A percentile compares a stretch with the other conserved stretches of the same genome.
phyloP scores from a whole-genome alignment of 768 basidiomycete species.

The Stropharia rugosoannulata region DNA sequence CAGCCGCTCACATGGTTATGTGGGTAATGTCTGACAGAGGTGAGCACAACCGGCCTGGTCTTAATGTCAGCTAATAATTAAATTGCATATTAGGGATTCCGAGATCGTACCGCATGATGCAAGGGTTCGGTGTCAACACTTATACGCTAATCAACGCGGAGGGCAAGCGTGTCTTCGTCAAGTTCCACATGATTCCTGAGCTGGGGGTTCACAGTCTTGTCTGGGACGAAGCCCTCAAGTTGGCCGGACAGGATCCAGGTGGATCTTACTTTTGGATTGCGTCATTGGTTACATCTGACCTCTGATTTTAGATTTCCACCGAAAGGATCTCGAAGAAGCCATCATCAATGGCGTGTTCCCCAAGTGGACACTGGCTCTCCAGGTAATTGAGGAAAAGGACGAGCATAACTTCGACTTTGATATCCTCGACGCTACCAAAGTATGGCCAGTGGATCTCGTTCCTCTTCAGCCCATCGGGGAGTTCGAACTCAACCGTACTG shows the following conservation, averaged over 20 bases:
- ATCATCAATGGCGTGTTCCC: conserved; percentile 70
- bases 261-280: conserved; percentile 6
- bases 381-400: conserved; percentile 62
- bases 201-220: conserved; percentile 80
- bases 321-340: conserved; percentile 84
- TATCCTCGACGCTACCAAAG: conserved; percentile 82
- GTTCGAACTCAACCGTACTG: conserved; percentile 59
- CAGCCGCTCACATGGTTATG: conserved; percentile 73
- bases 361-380: conserved; percentile 80
- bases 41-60: neutral
- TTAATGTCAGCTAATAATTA: neutral
- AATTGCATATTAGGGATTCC: conserved; percentile 57
- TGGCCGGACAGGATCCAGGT: conserved; percentile 81
- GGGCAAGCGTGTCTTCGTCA: conserved; percentile 78
- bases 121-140: conserved; percentile 87
- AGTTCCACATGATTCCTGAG: conserved; percentile 85
- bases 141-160: conserved; percentile 69
- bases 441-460: conserved; percentile 82
- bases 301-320: conserved; percentile 64
- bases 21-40: conserved; percentile 85
- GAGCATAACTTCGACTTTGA: conserved; percentile 88
- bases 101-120: conserved; percentile 86
- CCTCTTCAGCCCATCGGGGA: conserved; percentile 79
- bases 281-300: neutral
- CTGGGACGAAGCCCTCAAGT: conserved; percentile 91